Conservation (phyloP, 108 stramenopile species). For the Asterionellopsis glacialis region DNA sequence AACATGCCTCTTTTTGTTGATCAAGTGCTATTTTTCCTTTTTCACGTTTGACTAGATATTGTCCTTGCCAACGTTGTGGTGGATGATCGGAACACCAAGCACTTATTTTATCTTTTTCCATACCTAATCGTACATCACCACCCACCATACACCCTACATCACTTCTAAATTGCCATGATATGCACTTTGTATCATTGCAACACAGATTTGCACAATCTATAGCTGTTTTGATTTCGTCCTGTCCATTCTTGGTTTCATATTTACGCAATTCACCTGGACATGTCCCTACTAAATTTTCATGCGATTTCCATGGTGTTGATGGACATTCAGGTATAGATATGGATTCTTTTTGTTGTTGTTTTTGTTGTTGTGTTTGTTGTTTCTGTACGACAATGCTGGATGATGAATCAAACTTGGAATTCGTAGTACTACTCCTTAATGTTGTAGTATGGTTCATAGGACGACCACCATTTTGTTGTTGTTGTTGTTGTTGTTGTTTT, state of each 20-base stretch:
- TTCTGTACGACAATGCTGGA: too few relatives aligned
- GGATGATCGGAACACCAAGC: conserved; percentile 54
- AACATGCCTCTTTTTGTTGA: conserved; percentile 19
- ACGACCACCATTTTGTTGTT: not conserved
- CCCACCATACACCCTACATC: conserved; percentile 50
- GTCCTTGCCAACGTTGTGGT: conserved; percentile 45
- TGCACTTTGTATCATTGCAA: conserved; percentile 29
- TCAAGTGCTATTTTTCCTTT: conserved; percentile 15
- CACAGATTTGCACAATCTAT: conserved; percentile 35
- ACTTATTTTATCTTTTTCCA: conserved; percentile 45
- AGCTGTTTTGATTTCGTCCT: conserved; percentile 9
- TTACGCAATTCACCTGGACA: conserved; percentile 20
- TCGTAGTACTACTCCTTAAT: too few relatives aligned
- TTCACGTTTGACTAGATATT: conserved; percentile 14
- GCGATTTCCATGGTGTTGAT: conserved; percentile 36
- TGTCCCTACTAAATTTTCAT: conserved; percentile 40
- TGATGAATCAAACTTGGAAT: too few relatives aligned
- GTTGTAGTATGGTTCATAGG: too few relatives aligned
- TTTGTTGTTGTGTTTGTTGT: not conserved
- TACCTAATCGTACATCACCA: conserved; percentile 40
- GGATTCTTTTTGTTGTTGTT: conserved; percentile 2
- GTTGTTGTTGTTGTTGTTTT: not conserved
- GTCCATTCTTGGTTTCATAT: conserved; percentile 7
- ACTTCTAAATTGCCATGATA: conserved; percentile 41
- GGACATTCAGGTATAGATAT: conserved; percentile 25